Evolutionary conservation across 768 basidiomycete genomes (phyloP).

Genomic region (Mycena sanguinolenta): DNA sequence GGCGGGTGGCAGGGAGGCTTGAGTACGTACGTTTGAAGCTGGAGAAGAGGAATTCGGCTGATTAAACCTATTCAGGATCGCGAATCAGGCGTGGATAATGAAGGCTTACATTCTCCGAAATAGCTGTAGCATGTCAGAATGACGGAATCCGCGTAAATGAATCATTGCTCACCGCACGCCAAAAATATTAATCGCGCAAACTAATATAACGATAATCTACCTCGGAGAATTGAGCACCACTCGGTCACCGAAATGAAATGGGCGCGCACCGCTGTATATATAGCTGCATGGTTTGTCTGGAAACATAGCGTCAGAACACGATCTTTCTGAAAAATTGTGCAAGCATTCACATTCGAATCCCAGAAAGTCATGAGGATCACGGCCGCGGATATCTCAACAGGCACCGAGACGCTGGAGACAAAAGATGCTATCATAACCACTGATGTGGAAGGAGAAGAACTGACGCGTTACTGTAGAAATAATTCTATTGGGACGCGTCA

Average conservation of each 20-base stretch:
- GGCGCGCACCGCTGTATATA: slow-evolving; percentile 64
- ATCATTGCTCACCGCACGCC: slow-evolving; percentile 67
- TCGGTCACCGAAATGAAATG: not conserved
- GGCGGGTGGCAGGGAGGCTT: not conserved
- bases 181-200: slow-evolving; percentile 75
- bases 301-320: slow-evolving; percentile 4
- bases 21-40: slow-evolving; percentile 69
- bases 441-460: slow-evolving; percentile 20
- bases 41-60: slow-evolving; percentile 77
- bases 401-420: slow-evolving; percentile 65
- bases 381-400: slow-evolving; percentile 83
- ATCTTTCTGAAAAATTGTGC: not conserved
- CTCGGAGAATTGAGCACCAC: not conserved
- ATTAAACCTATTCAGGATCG: slow-evolving; percentile 4
- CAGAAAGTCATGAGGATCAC: slow-evolving; percentile 80
- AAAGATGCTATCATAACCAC: not conserved
- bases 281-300: slow-evolving; percentile 63
- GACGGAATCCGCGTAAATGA: not conserved
- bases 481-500: slow-evolving; percentile 47
- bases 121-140: slow-evolving; percentile 50
- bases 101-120: slow-evolving; percentile 71
- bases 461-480: slow-evolving; percentile 58
- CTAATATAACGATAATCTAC: slow-evolving; percentile 65
- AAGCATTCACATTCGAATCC: slow-evolving; percentile 67
- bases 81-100: not conserved